Evolutionary conservation across 2,329 filamentous ascomycete species (phyloP).

Genomic region (Monilinia fructigena): DNA sequence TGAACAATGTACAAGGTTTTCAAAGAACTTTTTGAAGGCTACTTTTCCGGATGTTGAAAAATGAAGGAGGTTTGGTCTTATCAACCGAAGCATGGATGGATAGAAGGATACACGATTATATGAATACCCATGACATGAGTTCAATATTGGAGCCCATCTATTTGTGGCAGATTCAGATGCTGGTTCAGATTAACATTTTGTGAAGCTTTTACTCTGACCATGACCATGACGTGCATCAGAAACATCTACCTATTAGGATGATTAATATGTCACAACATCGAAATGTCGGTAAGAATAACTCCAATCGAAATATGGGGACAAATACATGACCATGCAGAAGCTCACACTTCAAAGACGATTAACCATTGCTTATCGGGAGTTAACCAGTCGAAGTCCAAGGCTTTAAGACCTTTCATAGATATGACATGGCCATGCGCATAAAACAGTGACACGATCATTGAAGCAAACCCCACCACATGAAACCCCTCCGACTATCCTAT

Average conservation of each 20-base stretch:
- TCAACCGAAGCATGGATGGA: neutral
- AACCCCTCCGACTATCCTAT: neutral
- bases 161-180: neutral
- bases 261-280: neutral
- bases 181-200: neutral
- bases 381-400: neutral
- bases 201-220: neutral
- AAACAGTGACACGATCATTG: neutral
- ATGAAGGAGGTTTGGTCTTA: conserved; percentile 21
- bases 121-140: neutral
- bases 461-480: conserved; percentile 8
- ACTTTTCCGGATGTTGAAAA: conserved; percentile 35
- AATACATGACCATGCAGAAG: neutral
- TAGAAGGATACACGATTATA: conserved; percentile 4
- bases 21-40: conserved; percentile 52
- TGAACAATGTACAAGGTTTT: conserved; percentile 76
- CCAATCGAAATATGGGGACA: neutral
- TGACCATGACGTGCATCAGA: conserved; percentile 1
- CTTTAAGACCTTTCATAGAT: neutral
- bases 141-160: neutral
- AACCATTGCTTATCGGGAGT: neutral
- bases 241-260: neutral
- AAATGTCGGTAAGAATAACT: conserved; percentile 4
- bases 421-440: neutral
- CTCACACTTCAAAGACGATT: neutral